These are phyloP conservation scores for Diospyros lotus DNA, from an alignment of 148 eudicot species.

Conservation along the genomic window DNA sequence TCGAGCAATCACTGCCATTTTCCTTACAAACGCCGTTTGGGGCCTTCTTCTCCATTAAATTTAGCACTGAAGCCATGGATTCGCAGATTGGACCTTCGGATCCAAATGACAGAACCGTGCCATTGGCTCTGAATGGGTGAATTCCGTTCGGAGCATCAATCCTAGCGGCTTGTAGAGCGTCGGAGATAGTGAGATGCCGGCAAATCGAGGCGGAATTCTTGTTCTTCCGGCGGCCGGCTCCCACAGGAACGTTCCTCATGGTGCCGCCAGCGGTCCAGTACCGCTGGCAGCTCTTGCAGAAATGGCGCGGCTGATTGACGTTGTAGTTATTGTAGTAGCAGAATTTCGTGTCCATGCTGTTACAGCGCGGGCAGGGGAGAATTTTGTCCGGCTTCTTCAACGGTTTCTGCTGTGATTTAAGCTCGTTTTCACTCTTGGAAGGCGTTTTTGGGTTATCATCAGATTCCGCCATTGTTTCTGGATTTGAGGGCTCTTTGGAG, in stretches of 20 bases:
- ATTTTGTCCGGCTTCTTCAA: conserved; percentile 87
- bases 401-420: conserved; percentile 40
- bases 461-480: conserved; percentile 21
- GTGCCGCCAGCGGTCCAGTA: conserved; percentile 99
- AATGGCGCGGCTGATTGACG: conserved; percentile 86
- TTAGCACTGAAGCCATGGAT: conserved; percentile 43
- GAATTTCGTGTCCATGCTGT: conserved; percentile 95
- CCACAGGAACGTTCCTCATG: conserved; percentile 90
- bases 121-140: conserved; percentile 39
- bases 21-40: conserved; percentile 24
- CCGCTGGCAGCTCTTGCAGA: conserved; percentile 92
- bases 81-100: conserved; percentile 41
- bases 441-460: conserved; percentile 34
- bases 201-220: conserved; percentile 60
- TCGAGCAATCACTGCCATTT: conserved; percentile 38
- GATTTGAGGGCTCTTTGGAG: conserved; percentile 23
- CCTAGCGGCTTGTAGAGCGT: conserved; percentile 50
- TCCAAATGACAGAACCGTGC: conserved; percentile 62
- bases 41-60: conserved; percentile 32
- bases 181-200: conserved; percentile 56
- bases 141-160: conserved; percentile 39
- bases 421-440: conserved; percentile 39
- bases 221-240: conserved; percentile 90
- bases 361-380: conserved; percentile 94
- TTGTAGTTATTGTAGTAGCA: conserved; percentile 95